Evolutionary conservation across 371 early-diverging fungal genomes (phyloP).

Genomic region (Mortierella polycephala): DNA sequence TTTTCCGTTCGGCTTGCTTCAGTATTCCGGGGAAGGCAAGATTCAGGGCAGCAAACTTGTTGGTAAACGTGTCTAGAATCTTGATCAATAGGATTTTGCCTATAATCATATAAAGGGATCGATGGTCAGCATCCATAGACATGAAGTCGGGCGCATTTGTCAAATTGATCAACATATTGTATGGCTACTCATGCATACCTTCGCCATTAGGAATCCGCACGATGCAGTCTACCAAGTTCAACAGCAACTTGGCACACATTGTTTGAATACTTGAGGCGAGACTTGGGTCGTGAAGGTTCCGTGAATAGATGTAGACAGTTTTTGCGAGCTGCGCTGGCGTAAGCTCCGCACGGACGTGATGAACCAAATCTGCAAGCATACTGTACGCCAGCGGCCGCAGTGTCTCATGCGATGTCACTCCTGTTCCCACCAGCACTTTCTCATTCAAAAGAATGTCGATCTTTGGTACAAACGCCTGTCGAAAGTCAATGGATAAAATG

Average conservation of each 20-base stretch:
- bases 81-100: constrained; percentile 85
- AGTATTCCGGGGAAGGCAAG: constrained; percentile 64
- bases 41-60: constrained; percentile 81
- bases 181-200: constrained; percentile 26
- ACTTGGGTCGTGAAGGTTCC: constrained; percentile 89
- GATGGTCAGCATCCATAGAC: not conserved
- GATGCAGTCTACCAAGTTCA: constrained; percentile 91
- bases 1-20: constrained; percentile 57
- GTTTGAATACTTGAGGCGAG: constrained; percentile 93
- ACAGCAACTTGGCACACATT: constrained; percentile 94
- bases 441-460: constrained; percentile 91
- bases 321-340: constrained; percentile 79
- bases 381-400: constrained; percentile 92
- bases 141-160: constrained; percentile 1
- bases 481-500: constrained; percentile 91
- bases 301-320: constrained; percentile 90
- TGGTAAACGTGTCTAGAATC: constrained; percentile 85
- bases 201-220: constrained; percentile 71
- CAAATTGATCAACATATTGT: not conserved
- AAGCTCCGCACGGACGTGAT: constrained; percentile 91
- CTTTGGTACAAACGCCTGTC: constrained; percentile 86
- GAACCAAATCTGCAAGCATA: constrained; percentile 95
- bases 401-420: constrained; percentile 93
- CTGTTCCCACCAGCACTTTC: constrained; percentile 91
- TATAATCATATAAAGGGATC: constrained; percentile 16